Base-by-base conservation (phyloP, 306 rosid species). In the Prunus mongolica region DNA sequence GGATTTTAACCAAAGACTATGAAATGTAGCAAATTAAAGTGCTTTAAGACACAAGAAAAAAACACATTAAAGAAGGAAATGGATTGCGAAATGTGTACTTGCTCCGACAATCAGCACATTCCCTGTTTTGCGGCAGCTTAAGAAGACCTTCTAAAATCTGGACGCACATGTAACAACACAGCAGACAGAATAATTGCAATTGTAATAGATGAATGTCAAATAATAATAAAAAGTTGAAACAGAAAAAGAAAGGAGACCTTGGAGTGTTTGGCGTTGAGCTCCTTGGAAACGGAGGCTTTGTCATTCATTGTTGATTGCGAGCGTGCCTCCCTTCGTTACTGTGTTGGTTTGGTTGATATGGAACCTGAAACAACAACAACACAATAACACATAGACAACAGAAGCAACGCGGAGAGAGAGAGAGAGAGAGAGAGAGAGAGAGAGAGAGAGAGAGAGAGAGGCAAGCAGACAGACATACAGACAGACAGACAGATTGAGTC, bases 71-170 rank as follows among this genome's bases (percentile, higher is more conserved):
- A 11, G 19, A 52, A 57, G 25, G 78, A 9, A 41, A 28, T 55
- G 54, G 54, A 55, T 80, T 78, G 12, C 25, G 84, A 75, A 79
- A 73, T 62, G 79, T 65, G 62, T 88, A 94, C 98, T 91, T 91
- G 82, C 76, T 88, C 75, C 81, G 73, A 79, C 98, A 94, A 61
- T 94, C 98, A 41, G 98, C 98, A 85, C 98, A 94, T 85, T 90
- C 90, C 86, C 78, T 80, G 69, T 94, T 94, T 69, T 86, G 88
- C 16, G 98, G 96, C 67, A 87, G 89, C 87, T 86, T 94, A 66
- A 91, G 85, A 75, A 94, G 94, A 65, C 88, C 89, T 76, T 90
- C 94, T 71, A 94, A 80, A 77, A 91, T 88, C 98, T 94, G 96
- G 80, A 77, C 34, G 75, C 9, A 83, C 38, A 76, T 75, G 38